Base-by-base conservation (phyloP, 1,284 basidiomycete genomes). In the Ceratobasidium sp. region DNA sequence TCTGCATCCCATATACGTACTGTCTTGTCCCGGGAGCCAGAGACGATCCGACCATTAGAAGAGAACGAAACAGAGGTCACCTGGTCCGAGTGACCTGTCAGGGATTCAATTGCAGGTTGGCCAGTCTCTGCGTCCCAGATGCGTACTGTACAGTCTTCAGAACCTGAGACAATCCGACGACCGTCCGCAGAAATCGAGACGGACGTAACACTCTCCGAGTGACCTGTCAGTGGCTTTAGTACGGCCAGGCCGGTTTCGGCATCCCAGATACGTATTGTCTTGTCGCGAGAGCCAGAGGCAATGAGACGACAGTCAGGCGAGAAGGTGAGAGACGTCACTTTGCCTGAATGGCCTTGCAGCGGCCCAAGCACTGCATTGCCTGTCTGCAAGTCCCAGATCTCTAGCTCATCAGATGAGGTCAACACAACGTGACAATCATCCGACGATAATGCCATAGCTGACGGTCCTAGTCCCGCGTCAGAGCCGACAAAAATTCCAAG, bases 131-230 rank as follows among this genome's bases (percentile, higher is more conserved):
- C 23, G n/a, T 66, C 48, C 77, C 77, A 78, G 40, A 78, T 17
- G 23, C 56, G 77, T 20, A 78, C 40, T 6, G 40, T 62, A 15
- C n/a, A 62, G 46, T 78, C 59, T 12, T 3, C 4, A 7, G 56
- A 71, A 15, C 65, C 64, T 1, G 73, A 64, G 56, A 40, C 77
- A 38, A 78, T 44, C 17, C 38, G 20, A 4, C 50, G 59, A 50
- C 61, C 50, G 71, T 75, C 70, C 1, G 77, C 73, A 26, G 77
- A 78, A 26, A 75, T 59, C 17, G 56, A 57, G n/a, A 61, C 48
- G 13, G 71, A 71, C 26, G 28, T 13, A 12, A 59, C 57, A n/a
- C 57, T 26, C n/a, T 59, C 57, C 13, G 57, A 23, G 9, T 56
- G 65, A n/a, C 48, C 33, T 10, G 13, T 12, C 9, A 38, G 9